Percentiles rank a stretch among this genome's conserved stretches.
Conservation (phyloP, 768 basidiomycete genomes). For the Aureoboletus auriporus region DNA sequence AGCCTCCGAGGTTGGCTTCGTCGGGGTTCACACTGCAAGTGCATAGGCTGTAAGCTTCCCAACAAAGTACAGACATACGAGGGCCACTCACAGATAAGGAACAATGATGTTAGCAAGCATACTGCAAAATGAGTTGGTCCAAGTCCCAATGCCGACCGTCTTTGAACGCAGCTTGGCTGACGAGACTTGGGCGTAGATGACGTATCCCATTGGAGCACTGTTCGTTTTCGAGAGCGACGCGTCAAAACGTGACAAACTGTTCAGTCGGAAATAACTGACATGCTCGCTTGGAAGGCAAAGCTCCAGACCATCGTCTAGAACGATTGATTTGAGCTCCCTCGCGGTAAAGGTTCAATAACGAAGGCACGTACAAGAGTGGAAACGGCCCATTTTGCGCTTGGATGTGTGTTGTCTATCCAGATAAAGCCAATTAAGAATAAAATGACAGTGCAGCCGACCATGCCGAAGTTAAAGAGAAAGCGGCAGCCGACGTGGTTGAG, state of each 20-base stretch:
- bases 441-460: slow-evolving; percentile 19
- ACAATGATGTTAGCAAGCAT: slow-evolving; percentile 25
- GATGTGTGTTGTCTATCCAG: slow-evolving; percentile 17
- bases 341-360: no score
- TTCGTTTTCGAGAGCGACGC: background rate
- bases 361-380: slow-evolving; percentile 17
- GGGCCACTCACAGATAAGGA: slow-evolving; percentile 23
- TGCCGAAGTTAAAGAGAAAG: slow-evolving; percentile 27
- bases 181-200: slow-evolving; percentile 27
- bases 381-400: slow-evolving; percentile 20
- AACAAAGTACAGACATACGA: no score
- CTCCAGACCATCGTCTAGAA: slow-evolving; percentile 29
- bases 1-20: slow-evolving; percentile 24
- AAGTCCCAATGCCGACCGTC: slow-evolving; percentile 25
- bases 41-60: no score
- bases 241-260: background rate
- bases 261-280: slow-evolving; percentile 9
- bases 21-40: slow-evolving; percentile 23
- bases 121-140: slow-evolving; percentile 21
- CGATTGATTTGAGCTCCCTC: no score
- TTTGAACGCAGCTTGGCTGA: slow-evolving; percentile 29
- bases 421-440: slow-evolving; percentile 25
- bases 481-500: slow-evolving; percentile 23
- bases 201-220: slow-evolving; percentile 26
- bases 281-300: slow-evolving; percentile 24